Evolutionary conservation across 495 filamentous ascomycete species (phyloP).

Genomic region (Antarctomyces pellizariae): DNA sequence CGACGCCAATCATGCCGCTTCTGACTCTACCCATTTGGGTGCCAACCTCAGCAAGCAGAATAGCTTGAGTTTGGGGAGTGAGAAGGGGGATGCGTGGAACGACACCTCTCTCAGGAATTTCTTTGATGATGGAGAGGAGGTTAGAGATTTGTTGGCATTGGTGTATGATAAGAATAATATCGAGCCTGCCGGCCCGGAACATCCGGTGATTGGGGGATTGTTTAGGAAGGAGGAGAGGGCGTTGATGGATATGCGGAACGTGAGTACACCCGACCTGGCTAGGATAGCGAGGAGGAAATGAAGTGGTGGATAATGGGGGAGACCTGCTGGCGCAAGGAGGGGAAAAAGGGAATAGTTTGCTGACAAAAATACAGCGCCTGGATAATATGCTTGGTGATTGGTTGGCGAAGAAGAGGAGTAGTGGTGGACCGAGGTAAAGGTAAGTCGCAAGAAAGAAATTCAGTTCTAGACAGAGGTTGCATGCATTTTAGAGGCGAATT

Average conservation of each 20-base stretch:
- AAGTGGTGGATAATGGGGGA: too few species aligned
- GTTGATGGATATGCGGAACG: conserved; percentile 57
- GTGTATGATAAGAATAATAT: conserved; percentile 77
- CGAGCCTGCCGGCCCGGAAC: conserved; percentile 48
- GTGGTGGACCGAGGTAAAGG: conserved; percentile 13
- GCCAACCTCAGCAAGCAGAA: too few species aligned
- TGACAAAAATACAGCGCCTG: conserved; percentile 27
- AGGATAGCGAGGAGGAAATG: conserved; percentile 2
- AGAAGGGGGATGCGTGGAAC: conserved; percentile 59
- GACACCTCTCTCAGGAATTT: conserved; percentile 68
- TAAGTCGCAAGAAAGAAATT: too few species aligned
- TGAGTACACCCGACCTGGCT: conserved; percentile 15
- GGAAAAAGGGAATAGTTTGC: too few species aligned
- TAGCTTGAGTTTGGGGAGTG: conserved; percentile 16
- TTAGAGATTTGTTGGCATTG: conserved; percentile 72
- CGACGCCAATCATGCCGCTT: too few species aligned
- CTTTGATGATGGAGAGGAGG: conserved; percentile 77
- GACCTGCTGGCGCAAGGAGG: too few species aligned
- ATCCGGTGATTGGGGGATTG: conserved; percentile 58
- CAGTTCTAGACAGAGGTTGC: too few species aligned
- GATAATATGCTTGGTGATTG: conserved; percentile 73
- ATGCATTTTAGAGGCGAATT: too few species aligned
- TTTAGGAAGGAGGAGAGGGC: conserved; percentile 69
- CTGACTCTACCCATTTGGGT: too few species aligned
- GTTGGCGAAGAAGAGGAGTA: conserved; percentile 40